Evolutionary conservation across 2,329 filamentous ascomycete species (phyloP).

Genomic region (Fusarium luffae): DNA sequence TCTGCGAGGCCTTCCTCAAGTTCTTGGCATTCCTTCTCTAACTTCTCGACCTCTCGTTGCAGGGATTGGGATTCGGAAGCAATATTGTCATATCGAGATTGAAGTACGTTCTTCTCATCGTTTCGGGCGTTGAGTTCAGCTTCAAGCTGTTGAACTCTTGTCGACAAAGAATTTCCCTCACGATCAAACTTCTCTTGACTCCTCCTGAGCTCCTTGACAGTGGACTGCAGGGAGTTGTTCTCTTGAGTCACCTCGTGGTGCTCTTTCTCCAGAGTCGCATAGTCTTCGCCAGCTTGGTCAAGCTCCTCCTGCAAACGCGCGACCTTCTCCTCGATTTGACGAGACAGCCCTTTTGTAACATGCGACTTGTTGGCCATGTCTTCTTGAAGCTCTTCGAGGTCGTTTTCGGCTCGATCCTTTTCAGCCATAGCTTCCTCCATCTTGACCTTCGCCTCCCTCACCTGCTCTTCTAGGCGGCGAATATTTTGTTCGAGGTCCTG

Average conservation of each 20-base stretch:
- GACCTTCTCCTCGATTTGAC: conserved; percentile 79
- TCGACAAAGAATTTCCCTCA: conserved; percentile 53
- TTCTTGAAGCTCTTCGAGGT: conserved; percentile 75
- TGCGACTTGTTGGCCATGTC: conserved; percentile 84
- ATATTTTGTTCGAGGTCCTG: conserved; percentile 67
- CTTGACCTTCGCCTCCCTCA: conserved; percentile 65
- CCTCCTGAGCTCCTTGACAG: conserved; percentile 56
- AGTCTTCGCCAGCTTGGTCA: conserved; percentile 62
- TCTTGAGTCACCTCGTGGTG: conserved; percentile 59
- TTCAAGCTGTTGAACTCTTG: conserved; percentile 66
- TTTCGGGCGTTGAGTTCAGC: conserved; percentile 68
- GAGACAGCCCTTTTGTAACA: conserved; percentile 77
- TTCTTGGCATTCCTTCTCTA: conserved; percentile 60
- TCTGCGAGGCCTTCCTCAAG: conserved; percentile 61
- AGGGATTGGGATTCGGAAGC: conserved; percentile 73
- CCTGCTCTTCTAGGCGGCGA: conserved; percentile 64
- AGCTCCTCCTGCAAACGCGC: conserved; percentile 74
- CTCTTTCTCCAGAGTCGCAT: conserved; percentile 64
- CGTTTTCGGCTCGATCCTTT: conserved; percentile 67
- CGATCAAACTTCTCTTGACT: conserved; percentile 48
- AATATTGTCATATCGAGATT: conserved; percentile 74
- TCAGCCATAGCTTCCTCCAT: conserved; percentile 64
- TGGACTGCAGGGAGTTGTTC: conserved; percentile 57
- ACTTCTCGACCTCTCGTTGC: conserved; percentile 69
- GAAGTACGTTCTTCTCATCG: conserved; percentile 76